Conservation (phyloP, 2,329 filamentous ascomycete species). For the Talaromyces sp. region DNA sequence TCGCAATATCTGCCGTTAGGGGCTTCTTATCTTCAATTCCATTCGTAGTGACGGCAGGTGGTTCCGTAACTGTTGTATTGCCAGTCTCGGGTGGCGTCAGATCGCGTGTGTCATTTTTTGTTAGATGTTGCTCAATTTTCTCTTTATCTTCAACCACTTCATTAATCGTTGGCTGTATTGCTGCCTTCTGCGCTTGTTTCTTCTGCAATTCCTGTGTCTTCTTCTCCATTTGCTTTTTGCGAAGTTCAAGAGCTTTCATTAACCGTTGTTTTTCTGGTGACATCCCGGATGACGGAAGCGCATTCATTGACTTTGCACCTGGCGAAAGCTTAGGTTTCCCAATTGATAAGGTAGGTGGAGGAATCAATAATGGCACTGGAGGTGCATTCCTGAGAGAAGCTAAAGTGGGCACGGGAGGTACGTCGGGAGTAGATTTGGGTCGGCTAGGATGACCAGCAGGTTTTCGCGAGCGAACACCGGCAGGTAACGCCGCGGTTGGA, state of each 20-base stretch:
- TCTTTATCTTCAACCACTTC: conserved; percentile 24
- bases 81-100: neutral
- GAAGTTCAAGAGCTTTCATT: conserved; percentile 89
- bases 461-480: conserved; percentile 65
- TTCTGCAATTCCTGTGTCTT: conserved; percentile 30
- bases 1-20: conserved; percentile 20
- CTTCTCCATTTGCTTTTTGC: conserved; percentile 70
- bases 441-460: conserved; percentile 48
- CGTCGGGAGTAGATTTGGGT: conserved; percentile 45
- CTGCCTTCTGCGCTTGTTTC: conserved; percentile 24
- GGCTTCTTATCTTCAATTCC: conserved; percentile 15
- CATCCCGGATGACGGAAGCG: conserved; percentile 54
- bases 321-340: conserved; percentile 37
- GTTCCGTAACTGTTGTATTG: neutral
- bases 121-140: conserved; percentile 27
- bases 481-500: conserved; percentile 74
- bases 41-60: neutral
- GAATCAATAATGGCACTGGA: conserved; percentile 40
- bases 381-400: conserved; percentile 31
- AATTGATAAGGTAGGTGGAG: conserved; percentile 35
- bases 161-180: neutral
- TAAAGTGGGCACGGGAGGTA: conserved; percentile 26
- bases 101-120: conserved; percentile 1
- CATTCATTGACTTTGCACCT: conserved; percentile 44
- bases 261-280: conserved; percentile 86